These are phyloP conservation scores for Corniculantispora saksenae DNA, from an alignment of 2,329 filamentous ascomycete genomes.

Conservation along the genomic window DNA sequence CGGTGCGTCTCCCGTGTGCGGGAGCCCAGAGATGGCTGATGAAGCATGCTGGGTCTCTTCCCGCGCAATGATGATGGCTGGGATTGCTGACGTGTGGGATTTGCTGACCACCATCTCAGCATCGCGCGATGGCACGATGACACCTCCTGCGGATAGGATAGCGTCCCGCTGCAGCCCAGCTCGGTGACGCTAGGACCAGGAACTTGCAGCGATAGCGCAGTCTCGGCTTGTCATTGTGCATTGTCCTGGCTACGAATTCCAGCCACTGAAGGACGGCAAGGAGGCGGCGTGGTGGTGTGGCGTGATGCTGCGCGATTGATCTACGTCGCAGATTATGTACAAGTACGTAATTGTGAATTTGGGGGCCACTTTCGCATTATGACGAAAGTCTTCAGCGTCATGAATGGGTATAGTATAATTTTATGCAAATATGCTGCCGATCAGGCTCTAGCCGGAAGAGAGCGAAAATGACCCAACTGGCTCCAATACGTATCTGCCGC, in stretches of 20 bases:
- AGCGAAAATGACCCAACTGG: too few relatives aligned
- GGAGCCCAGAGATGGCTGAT: background rate
- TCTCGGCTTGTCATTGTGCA: background rate
- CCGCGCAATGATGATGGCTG: background rate
- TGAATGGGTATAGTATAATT: too few relatives aligned
- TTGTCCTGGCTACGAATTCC: background rate
- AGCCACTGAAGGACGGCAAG: background rate
- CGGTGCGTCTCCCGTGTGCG: background rate
- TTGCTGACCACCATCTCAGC: constrained; percentile 12
- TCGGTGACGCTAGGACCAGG: background rate
- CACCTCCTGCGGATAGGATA: constrained; percentile 9
- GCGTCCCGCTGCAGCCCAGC: background rate
- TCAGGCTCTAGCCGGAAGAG: too few relatives aligned
- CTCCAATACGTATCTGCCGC: too few relatives aligned
- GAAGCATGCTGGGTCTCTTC: background rate
- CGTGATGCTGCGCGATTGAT: background rate
- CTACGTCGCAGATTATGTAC: background rate
- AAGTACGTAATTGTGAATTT: background rate
- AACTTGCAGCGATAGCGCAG: background rate
- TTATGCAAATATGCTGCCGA: too few relatives aligned
- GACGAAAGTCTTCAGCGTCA: too few relatives aligned
- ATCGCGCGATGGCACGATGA: constrained; percentile 2
- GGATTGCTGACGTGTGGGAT: constrained; percentile 5
- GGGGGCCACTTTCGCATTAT: too few relatives aligned
- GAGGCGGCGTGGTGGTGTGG: background rate